Percentiles rank a stretch among this genome's conserved stretches.
These are phyloP conservation scores for Colletotrichum cereale DNA, from an alignment of 2,329 filamentous ascomycete genomes.

Conservation along the genomic window DNA sequence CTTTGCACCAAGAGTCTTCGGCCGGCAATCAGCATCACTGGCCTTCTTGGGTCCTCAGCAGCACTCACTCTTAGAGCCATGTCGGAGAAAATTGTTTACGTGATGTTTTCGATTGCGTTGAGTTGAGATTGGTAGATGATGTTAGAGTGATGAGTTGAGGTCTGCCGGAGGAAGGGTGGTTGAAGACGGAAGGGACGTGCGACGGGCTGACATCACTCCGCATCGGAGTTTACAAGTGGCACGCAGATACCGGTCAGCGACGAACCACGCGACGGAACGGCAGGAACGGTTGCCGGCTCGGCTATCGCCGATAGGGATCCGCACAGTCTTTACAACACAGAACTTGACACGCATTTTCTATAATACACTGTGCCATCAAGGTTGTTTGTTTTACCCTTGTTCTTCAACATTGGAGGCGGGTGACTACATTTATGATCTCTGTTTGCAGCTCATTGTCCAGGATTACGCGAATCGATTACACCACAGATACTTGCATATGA, in stretches of 20 bases:
- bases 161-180: constrained; percentile 12
- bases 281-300: constrained; percentile 15
- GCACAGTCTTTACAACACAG: neutral
- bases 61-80: constrained; percentile 42
- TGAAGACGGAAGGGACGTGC: constrained; percentile 31
- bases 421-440: neutral
- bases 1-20: constrained; percentile 85
- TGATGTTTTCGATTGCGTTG: neutral
- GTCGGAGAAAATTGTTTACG: neutral
- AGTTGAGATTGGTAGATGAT: neutral
- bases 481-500: neutral
- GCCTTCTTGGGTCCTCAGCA: constrained; percentile 41
- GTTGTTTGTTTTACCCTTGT: neutral
- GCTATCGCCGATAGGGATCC: neutral
- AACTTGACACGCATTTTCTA: fast-evolving
- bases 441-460: neutral
- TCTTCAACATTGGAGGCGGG: neutral
- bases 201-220: constrained; percentile 43
- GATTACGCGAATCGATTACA: neutral
- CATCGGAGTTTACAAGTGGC: constrained; percentile 20
- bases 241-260: constrained; percentile 12
- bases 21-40: neutral
- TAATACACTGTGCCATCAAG: neutral
- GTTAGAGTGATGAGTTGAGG: constrained; percentile 18
- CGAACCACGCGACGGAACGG: constrained; percentile 25